A percentile compares a stretch with the other conserved stretches of the same genome.
Evolutionary conservation across 768 basidiomycete species (phyloP).

Genomic region (Dentipellis fragilis): DNA sequence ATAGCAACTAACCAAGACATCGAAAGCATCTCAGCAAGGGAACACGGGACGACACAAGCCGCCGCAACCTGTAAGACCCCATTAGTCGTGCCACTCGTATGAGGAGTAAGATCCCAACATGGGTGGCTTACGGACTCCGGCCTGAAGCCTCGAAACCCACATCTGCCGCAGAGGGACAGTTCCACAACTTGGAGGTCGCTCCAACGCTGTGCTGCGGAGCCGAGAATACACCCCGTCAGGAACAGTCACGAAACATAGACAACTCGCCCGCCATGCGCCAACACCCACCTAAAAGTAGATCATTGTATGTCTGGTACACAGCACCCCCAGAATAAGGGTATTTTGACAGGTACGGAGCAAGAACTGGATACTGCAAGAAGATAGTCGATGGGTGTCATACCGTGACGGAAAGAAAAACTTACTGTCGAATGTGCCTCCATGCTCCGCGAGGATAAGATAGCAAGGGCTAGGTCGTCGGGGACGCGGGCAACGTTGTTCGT

Average conservation of each 20-base stretch:
- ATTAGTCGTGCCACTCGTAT: too few species aligned
- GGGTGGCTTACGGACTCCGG: conserved; percentile 8
- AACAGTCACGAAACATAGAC: too few species aligned
- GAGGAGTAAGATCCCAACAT: background rate
- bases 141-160: conserved; percentile 8
- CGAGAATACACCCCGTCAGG: too few species aligned
- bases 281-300: conserved; percentile 8
- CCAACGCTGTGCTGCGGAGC: conserved; percentile 8
- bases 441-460: background rate
- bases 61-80: background rate
- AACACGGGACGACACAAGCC: conserved; percentile 5
- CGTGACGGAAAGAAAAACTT: background rate
- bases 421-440: conserved; percentile 2
- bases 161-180: conserved; percentile 10
- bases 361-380: background rate
- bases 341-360: background rate
- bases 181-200: conserved; percentile 6
- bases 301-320: conserved; percentile 12
- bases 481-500: too few species aligned
- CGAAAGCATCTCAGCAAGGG: conserved; percentile 4
- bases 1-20: conserved; percentile 9
- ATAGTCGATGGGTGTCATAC: background rate
- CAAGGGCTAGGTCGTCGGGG: too few species aligned
- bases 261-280: too few species aligned
- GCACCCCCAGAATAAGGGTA: conserved; percentile 7